phyloP scores from a whole-genome alignment of 257 asterid species.

The Solanum tarapatanum region DNA sequence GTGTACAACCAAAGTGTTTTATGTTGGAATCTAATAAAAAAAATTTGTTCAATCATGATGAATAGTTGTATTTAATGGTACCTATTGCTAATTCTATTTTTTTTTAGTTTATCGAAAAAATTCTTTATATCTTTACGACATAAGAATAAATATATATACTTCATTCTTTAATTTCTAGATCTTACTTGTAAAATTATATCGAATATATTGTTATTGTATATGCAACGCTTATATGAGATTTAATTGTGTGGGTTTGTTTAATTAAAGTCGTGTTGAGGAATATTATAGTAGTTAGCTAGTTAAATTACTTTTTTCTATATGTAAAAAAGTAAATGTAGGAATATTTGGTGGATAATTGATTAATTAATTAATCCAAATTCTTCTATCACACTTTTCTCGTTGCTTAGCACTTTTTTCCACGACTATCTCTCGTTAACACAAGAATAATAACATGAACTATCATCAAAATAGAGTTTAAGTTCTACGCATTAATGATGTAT shows the following conservation, averaged over 20 bases:
- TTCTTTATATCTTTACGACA: too few relatives aligned
- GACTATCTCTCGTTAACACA: not conserved
- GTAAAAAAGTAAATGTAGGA: not conserved
- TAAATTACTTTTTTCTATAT: not conserved
- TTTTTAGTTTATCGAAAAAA: too few relatives aligned
- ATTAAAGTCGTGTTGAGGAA: not conserved
- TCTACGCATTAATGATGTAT: accelerated
- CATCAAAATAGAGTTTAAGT: not conserved
- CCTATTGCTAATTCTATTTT: too few relatives aligned
- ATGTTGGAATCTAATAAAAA: too few relatives aligned
- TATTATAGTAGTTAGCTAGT: not conserved
- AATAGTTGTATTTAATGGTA: too few relatives aligned
- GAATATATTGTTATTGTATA: too few relatives aligned
- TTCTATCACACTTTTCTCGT: not conserved
- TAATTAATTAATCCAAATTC: not conserved
- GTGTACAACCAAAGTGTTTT: not conserved
- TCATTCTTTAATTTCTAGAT: accelerated
- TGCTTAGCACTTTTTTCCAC: not conserved
- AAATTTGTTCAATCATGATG: too few relatives aligned
- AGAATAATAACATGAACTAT: not conserved
- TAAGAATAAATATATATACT: too few relatives aligned
- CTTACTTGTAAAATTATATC: too few relatives aligned
- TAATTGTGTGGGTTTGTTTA: not conserved
- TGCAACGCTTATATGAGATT: not conserved
- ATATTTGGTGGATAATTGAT: not conserved